phyloP scores from a whole-genome alignment of 2,329 filamentous ascomycete genomes.

The Westerdykella aurantiaca region DNA sequence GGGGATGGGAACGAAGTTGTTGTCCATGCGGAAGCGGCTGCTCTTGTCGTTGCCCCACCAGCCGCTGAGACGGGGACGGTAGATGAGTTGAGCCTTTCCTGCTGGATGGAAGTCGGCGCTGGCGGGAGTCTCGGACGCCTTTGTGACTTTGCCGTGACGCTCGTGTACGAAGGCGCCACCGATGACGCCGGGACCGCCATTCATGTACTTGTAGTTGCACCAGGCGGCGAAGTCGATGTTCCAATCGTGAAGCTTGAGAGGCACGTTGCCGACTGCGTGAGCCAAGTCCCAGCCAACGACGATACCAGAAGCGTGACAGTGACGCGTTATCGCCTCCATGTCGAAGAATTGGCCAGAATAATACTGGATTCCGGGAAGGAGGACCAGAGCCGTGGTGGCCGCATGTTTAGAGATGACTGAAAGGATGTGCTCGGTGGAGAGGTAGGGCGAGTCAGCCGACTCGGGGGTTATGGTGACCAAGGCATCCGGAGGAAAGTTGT shows the following conservation, averaged over 20 bases:
- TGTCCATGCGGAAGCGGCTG: conserved; percentile 77
- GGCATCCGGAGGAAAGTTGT: conserved; percentile 57
- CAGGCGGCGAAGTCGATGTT: conserved; percentile 85
- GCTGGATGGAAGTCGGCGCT: background rate
- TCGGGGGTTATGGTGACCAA: conserved; percentile 69
- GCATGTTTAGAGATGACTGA: conserved; percentile 69
- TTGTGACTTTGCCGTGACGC: conserved; percentile 56
- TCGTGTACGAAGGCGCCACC: conserved; percentile 77
- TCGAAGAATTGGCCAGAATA: conserved; percentile 88
- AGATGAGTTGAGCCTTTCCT: conserved; percentile 38
- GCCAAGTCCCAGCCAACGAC: conserved; percentile 83
- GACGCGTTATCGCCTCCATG: conserved; percentile 69
- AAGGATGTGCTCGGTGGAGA: conserved; percentile 67
- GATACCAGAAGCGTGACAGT: conserved; percentile 67
- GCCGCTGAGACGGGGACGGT: conserved; percentile 64
- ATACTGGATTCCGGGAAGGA: conserved; percentile 85
- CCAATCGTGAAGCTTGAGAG: conserved; percentile 77
- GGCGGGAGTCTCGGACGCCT: conserved; percentile 1
- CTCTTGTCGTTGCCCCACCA: conserved; percentile 84
- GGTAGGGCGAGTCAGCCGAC: conserved; percentile 45
- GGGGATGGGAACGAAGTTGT: conserved; percentile 67
- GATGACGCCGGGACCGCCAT: conserved; percentile 76
- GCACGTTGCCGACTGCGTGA: conserved; percentile 79
- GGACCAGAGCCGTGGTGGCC: conserved; percentile 64
- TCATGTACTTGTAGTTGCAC: conserved; percentile 95